A percentile compares a stretch with the other conserved stretches of the same genome.
Conservation (phyloP, 371 early-diverging fungal genomes). For the Mucor indicus region DNA sequence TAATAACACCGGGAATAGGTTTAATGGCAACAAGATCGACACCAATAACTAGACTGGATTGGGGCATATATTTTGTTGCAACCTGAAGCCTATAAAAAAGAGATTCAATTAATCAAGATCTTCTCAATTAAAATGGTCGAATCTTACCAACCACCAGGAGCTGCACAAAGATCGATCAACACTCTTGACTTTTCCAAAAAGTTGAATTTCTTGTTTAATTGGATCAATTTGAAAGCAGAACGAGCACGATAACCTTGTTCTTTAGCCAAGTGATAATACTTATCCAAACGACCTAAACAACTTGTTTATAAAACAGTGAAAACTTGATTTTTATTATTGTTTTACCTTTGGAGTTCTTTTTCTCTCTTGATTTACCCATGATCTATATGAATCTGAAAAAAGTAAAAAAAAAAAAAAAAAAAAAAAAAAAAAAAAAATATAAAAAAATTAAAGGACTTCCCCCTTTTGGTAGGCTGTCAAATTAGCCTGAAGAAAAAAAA, state of each 20-base stretch:
- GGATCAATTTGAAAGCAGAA: constrained; percentile 99
- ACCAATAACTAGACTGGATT: constrained; percentile 89
- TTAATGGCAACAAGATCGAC: constrained; percentile 98
- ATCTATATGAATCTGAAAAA: too few species aligned
- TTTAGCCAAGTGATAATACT: constrained; percentile 99
- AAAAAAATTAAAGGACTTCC: too few species aligned
- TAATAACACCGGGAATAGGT: constrained; percentile 95
- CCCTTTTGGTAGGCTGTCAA: too few species aligned
- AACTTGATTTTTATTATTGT: neutral
- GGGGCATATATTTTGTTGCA: constrained; percentile 96
- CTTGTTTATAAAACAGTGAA: neutral
- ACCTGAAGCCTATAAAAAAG: constrained; percentile 80
- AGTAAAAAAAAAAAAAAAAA: too few species aligned
- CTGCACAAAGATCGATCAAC: constrained; percentile 99
- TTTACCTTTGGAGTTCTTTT: constrained; percentile 48
- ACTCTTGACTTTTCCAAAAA: constrained; percentile 91
- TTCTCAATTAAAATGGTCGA: too few species aligned
- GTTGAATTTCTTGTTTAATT: constrained; percentile 98
- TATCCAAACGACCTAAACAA: constrained; percentile 92
- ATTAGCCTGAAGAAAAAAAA: too few species aligned
- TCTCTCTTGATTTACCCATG: constrained; percentile 49
- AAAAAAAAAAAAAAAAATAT: too few species aligned
- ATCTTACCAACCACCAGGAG: constrained; percentile 98
- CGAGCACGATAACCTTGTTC: constrained; percentile 99
- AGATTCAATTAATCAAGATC: neutral